Base-by-base conservation (phyloP, 345 rosid species). In the Brassica rapa region DNA sequence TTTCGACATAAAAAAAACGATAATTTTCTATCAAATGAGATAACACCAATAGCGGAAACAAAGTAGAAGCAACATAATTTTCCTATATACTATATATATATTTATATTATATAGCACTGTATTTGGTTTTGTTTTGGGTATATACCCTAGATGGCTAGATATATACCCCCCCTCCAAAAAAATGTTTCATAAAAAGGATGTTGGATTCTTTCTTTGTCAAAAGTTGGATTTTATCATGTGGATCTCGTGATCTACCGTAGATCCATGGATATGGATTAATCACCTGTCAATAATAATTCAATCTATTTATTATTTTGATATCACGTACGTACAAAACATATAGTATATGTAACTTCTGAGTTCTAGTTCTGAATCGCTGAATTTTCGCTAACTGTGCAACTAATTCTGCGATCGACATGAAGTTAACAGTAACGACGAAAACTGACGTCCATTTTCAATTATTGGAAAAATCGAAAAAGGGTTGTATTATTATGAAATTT, bases 221-320 rank as follows among this genome's bases (percentile, higher is more conserved):
- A 69, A 74, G 79, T 55, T 79, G 71, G 82, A 80, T 74, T 80
- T 70, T 74, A 74, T 74, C 83, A 80, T 74, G 82, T 80, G 79
- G 79, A 80, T 80, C 82, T 80, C 82, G 82, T 80, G 79, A 74
- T 68, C 82, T 69, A 74, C 82, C 82, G 69, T 10, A 71, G 76
- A 55, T 75, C 46, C 80, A 77, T 57, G 33, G 74, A 60, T 79
- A 77, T 57, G 33, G 74, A 60, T 79, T 79, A 68, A 73, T 74
- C 71, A 74, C 41, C 82, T 74, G 74, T 80, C 82, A 74, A 74
- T 68, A 69, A 74, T 74, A 79, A 73, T 79, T 79, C 82, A 37
- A 68, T 73, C 65, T 68, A 79, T 79, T 79, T 79, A 79, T 35
- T 80, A 68, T 61, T 73, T 69, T 68, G 70, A 73, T 68, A 78